Evolutionary conservation across 306 rosid species (phyloP).

Genomic region (Sindora glabra): DNA sequence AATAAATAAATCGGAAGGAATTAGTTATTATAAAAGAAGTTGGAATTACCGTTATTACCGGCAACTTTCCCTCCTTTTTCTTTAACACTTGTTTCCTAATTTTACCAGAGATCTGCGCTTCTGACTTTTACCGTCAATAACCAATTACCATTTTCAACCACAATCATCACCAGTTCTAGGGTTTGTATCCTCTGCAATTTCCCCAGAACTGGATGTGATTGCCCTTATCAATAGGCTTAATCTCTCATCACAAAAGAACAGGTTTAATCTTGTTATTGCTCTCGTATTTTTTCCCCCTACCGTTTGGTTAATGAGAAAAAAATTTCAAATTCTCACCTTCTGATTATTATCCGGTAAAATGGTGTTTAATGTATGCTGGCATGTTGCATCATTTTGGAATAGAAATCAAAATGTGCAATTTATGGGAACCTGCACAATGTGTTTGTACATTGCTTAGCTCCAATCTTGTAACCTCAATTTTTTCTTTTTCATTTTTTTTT

Average conservation of each 20-base stretch:
- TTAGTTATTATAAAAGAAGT: too few species aligned
- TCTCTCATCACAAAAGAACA: neutral
- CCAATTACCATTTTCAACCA: neutral
- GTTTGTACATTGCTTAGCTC: neutral
- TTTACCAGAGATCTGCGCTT: conserved; percentile 9
- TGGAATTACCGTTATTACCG: conserved; percentile 25
- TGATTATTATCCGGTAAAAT: too few species aligned
- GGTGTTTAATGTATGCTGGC: neutral
- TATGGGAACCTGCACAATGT: neutral
- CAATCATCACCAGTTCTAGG: conserved; percentile 6
- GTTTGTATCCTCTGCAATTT: neutral
- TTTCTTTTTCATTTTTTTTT: too few species aligned
- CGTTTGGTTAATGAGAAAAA: neutral
- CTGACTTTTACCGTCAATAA: conserved; percentile 1
- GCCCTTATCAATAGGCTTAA: neutral
- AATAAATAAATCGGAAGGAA: too few species aligned
- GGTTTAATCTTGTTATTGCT: conserved; percentile 7
- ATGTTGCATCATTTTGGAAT: neutral
- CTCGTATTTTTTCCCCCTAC: neutral
- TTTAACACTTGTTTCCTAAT: conserved; percentile 15
- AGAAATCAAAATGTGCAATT: neutral
- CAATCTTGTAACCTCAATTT: too few species aligned
- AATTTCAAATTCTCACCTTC: too few species aligned
- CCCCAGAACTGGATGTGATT: neutral
- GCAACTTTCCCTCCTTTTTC: conserved; percentile 31